These are phyloP conservation scores for Beauveria sp. DNA, from an alignment of 2,329 filamentous ascomycete genomes.

Conservation along the genomic window DNA sequence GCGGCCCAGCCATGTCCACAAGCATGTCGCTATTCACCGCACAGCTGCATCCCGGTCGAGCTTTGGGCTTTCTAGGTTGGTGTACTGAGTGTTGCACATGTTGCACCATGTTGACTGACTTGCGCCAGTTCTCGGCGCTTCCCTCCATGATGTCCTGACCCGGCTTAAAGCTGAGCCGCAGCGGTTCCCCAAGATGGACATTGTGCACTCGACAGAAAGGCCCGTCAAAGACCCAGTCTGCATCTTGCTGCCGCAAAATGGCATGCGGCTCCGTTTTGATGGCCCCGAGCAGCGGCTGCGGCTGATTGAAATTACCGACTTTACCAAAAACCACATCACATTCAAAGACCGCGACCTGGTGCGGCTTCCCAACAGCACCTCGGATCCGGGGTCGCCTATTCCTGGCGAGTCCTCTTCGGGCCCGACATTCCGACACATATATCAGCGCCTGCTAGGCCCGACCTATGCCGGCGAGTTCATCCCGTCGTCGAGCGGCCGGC, in stretches of 20 bases:
- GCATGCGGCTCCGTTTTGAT: conserved; percentile 84
- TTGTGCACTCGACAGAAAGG: conserved; percentile 67
- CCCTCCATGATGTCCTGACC: conserved; percentile 81
- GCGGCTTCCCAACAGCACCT: conserved; percentile 44
- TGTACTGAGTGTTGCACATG: neutral
- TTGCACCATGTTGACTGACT: neutral
- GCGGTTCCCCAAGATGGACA: conserved; percentile 72
- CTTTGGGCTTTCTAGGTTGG: conserved; percentile 51
- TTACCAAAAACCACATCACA: conserved; percentile 72
- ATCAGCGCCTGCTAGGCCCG: conserved; percentile 85
- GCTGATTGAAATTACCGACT: conserved; percentile 84
- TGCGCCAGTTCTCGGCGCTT: conserved; percentile 70
- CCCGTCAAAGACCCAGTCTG: conserved; percentile 71
- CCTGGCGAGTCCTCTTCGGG: conserved; percentile 37
- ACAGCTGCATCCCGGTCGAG: conserved; percentile 59
- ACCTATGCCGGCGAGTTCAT: conserved; percentile 93
- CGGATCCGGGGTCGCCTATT: conserved; percentile 23
- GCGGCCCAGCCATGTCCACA: neutral
- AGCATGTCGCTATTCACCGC: conserved; percentile 46
- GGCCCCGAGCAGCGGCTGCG: conserved; percentile 86
- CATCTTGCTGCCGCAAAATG: conserved; percentile 73
- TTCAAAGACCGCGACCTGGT: conserved; percentile 76
- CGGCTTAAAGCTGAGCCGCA: conserved; percentile 82
- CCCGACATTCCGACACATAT: conserved; percentile 81
- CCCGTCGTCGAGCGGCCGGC: conserved; percentile 44